phyloP scores from a whole-genome alignment of 805 yeast species.

The Lipomyces orientalis region DNA sequence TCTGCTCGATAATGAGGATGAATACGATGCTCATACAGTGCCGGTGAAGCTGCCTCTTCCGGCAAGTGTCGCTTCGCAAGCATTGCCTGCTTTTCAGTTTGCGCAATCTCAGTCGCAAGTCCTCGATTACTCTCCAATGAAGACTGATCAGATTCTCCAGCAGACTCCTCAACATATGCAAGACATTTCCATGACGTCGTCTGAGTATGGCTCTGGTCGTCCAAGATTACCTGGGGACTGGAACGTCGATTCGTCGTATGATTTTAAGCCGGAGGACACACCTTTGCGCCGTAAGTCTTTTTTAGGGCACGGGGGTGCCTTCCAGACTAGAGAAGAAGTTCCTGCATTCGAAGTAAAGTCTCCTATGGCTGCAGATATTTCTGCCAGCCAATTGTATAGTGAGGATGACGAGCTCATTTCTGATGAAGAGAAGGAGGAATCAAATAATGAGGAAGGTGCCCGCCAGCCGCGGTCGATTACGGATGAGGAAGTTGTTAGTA shows the following conservation, averaged over 20 bases:
- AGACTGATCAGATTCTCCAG: constrained; percentile 42
- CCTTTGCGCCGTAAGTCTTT: constrained; percentile 19
- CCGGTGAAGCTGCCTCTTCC: constrained; percentile 42
- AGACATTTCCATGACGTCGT: constrained; percentile 9
- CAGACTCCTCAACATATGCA: constrained; percentile 20
- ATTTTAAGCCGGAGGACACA: constrained; percentile 17
- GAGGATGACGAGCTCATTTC: constrained; percentile 19
- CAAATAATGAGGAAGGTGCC: constrained; percentile 17
- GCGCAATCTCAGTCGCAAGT: constrained; percentile 5
- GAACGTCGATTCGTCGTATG: constrained; percentile 11
- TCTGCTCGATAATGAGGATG: constrained; percentile 66
- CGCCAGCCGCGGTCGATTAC: constrained; percentile 8
- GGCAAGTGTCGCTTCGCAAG: background rate
- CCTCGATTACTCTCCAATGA: constrained; percentile 29
- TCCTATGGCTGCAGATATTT: background rate
- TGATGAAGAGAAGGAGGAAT: constrained; percentile 20
- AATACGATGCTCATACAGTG: constrained; percentile 53
- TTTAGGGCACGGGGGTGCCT: constrained; percentile 20
- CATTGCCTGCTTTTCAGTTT: constrained; percentile 2
- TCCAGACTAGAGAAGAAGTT: background rate
- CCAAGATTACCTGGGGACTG: constrained; percentile 27
- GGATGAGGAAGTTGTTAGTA: constrained; percentile 6
- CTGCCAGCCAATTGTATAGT: background rate
- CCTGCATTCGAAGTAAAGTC: background rate
- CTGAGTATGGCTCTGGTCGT: constrained; percentile 12